phyloP scores from a whole-genome alignment of 2,329 filamentous ascomycete genomes.

The Paraphaeosphaeria sporulosa region DNA sequence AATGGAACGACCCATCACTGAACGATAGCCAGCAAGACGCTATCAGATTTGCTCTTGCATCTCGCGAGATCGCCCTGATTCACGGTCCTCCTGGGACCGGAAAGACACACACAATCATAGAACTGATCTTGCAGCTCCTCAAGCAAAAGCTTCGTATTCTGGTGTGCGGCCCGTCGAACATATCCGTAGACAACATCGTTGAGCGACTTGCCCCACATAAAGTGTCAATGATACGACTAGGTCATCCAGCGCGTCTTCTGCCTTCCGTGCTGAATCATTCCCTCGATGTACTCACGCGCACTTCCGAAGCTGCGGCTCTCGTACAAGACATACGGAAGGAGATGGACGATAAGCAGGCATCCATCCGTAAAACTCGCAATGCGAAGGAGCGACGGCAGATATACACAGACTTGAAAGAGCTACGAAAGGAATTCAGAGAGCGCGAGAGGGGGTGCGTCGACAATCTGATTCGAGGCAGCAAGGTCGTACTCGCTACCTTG shows the following conservation, averaged over 20 bases:
- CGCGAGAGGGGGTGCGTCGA: constrained; percentile 83
- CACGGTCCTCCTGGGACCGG: constrained; percentile 96
- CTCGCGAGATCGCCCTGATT: constrained; percentile 83
- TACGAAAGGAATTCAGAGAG: constrained; percentile 87
- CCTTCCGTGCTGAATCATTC: constrained; percentile 90
- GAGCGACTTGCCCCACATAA: constrained; percentile 87
- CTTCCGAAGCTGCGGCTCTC: constrained; percentile 86
- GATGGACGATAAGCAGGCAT: constrained; percentile 90
- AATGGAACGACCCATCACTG: constrained; percentile 64
- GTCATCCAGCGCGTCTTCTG: constrained; percentile 88
- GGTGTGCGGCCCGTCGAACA: constrained; percentile 96
- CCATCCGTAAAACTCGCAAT: constrained; percentile 84
- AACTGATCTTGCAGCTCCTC: constrained; percentile 90
- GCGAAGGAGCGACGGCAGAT: constrained; percentile 81
- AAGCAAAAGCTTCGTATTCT: constrained; percentile 76
- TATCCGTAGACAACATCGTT: constrained; percentile 97
- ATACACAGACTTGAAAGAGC: constrained; percentile 82
- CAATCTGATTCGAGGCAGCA: constrained; percentile 76
- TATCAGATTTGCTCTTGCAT: constrained; percentile 81
- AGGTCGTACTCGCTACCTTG: constrained; percentile 89
- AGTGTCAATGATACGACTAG: constrained; percentile 85
- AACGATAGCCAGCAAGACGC: constrained; percentile 71
- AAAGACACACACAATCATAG: constrained; percentile 95
- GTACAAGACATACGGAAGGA: constrained; percentile 90
- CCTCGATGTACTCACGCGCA: constrained; percentile 87